phyloP scores from a whole-genome alignment of 257 asterid genomes.

The Forsythia viridissima region DNA sequence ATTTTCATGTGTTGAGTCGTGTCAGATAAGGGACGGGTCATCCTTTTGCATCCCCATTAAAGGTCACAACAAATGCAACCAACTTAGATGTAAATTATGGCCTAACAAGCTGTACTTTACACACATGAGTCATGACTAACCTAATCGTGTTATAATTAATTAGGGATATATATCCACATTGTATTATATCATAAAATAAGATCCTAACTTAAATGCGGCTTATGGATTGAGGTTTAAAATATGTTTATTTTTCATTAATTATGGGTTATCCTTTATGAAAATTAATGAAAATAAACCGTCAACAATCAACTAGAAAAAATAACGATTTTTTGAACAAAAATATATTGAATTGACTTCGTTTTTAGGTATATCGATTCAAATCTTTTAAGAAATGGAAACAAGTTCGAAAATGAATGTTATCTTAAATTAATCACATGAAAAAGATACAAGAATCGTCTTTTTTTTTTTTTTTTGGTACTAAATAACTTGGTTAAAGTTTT shows the following conservation, averaged over 20 bases:
- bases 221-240: background rate
- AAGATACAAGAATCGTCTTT: too few species aligned
- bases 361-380: too few species aligned
- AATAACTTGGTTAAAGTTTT: too few species aligned
- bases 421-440: too few species aligned
- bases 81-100: background rate
- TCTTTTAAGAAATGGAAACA: too few species aligned
- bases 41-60: too few species aligned
- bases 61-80: background rate
- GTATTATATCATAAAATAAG: constrained; percentile 19
- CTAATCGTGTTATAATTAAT: constrained; percentile 16
- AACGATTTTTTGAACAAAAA: background rate
- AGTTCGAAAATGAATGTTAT: too few species aligned
- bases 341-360: too few species aligned
- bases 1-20: background rate
- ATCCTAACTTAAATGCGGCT: constrained; percentile 5
- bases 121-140: constrained; percentile 21
- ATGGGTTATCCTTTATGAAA: background rate
- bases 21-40: too few species aligned
- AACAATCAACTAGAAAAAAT: background rate
- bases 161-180: constrained; percentile 14
- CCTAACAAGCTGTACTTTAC: background rate
- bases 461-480: too few species aligned
- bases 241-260: background rate
- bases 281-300: background rate